Base-by-base conservation (phyloP, 2,329 filamentous ascomycete genomes). In the Stagonosporopsis vannaccii region DNA sequence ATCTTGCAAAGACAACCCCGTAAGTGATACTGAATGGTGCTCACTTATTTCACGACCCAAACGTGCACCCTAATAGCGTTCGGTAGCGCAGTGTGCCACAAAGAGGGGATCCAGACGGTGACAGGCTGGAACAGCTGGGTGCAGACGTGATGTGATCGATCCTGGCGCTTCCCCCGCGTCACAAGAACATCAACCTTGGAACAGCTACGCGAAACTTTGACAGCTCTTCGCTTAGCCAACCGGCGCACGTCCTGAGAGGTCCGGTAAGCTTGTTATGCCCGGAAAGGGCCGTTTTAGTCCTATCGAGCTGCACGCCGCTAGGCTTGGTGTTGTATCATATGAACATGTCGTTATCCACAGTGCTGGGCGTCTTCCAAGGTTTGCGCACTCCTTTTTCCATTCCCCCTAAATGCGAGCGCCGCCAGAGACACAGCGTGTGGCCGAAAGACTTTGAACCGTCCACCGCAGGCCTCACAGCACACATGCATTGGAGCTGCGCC, bases 131-230 rank as follows among this genome's bases (percentile, higher is more conserved):
- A n/a, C 30, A 32, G 30, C 30, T 32, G 30, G 7, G 30, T 39
- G 42, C 32, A 41, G 20, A 43, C n/a, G 46, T 51, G 39, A 48
- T 51, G 47, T 47, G 53, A 32, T 47, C 6, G 26, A 56, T 25
- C 46, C 52, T 47, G 46, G 53, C 42, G 25, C 33, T 30, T 56
- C 51, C 62, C 62, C 60, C 60, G 62, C 62, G 61, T 67, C 62
- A 65, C 60, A 63, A 60, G 63, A 59, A 39, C 58, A 59, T 19
- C 42, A 39, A 42, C 33, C 53, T 54, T 54, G 51, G 37, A 59
- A 51, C 32, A 48, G 51, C 50, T 56, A 61, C 60, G 60, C 51
- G 50, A 56, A 58, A 60, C 53, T 51, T 51, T 53, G 46, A 62
- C n/a, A 53, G 33, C 46, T 45, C 13, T 51, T 19, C 39, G 20